Base-by-base conservation (phyloP, 2,329 filamentous ascomycete species). In the Colletotrichum plurivorum region DNA sequence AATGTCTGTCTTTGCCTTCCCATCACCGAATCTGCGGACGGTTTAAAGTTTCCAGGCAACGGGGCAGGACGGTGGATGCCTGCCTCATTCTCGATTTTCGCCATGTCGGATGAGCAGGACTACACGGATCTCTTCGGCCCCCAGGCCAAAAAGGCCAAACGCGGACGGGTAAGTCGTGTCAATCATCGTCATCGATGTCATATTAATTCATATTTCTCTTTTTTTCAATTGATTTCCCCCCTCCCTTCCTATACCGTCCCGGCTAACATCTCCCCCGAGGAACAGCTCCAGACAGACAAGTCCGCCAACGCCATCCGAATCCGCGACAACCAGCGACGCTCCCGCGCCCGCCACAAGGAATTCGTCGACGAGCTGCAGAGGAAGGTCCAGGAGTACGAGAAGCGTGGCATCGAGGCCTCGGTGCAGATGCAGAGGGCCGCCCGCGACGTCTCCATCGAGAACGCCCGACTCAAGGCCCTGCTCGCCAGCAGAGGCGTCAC, bases 341-440 rank as follows among this genome's bases (percentile, higher is more conserved):
- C 83, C 16, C 82, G 87, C 43, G 85, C 83, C 31, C 84, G 86
- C 45, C 83, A 82, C 39, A 84, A 83, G 68, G 85, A 86, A 70
- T 84, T 85, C 67, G 77, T 88, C 64, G 81, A 84, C 58, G 79
- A 80, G 15, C 78, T 89, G 68, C 84, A 87, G 73, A 77, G 74
- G 22, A 81, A 81, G 51, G 70, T 89, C 41, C 79, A 79, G 20
- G 83, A 84, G 31, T 84, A 84, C 73, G 84, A 88, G 77, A 77
- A 76, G n/a, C 79, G 76, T 5, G 86, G 84, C 22, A 80, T 84
- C 16, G 79, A 83, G 63, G 87, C 87, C 5, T 85, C 84, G 3
- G 73, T 84, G 12, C 84, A 86, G 73, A 86, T 89, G 83, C 87
- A 89, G 75, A 80, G 79, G 31, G 84, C 84, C 1, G 87, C 87